Conservation (phyloP, 768 basidiomycete species). For the Pisolithus orientalis region DNA sequence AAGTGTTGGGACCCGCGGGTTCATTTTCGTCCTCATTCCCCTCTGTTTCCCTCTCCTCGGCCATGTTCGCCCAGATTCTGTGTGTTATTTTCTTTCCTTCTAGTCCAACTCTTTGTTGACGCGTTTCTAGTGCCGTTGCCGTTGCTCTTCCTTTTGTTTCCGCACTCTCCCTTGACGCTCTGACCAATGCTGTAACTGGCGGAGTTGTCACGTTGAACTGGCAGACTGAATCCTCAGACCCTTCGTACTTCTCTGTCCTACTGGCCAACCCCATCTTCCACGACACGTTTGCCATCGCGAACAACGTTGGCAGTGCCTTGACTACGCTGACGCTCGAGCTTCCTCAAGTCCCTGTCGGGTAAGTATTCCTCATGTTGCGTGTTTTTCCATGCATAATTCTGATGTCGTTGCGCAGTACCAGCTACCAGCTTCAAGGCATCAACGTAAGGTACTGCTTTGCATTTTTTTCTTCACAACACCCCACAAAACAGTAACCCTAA, state of each 20-base stretch:
- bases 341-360: conserved; percentile 45
- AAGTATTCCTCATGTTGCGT: background rate
- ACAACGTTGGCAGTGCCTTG: conserved; percentile 38
- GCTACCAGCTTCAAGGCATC: conserved; percentile 45
- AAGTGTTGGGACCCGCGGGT: background rate
- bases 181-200: conserved; percentile 27
- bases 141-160: conserved; percentile 38
- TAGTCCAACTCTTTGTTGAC: conserved; percentile 22
- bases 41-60: conserved; percentile 10
- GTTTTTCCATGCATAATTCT: background rate
- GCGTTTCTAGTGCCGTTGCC: conserved; percentile 36
- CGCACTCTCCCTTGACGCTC: conserved; percentile 41
- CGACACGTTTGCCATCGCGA: conserved; percentile 47
- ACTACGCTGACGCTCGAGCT: conserved; percentile 34
- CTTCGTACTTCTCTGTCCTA: conserved; percentile 37
- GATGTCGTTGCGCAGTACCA: conserved; percentile 25
- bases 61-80: conserved; percentile 49
- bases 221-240: conserved; percentile 37
- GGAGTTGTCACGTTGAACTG: conserved; percentile 40
- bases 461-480: background rate
- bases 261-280: conserved; percentile 46
- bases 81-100: conserved; percentile 18
- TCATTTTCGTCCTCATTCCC: conserved; percentile 7
- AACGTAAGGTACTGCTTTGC: conserved; percentile 29
- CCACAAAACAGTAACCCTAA: background rate